Percentiles rank a stretch among this genome's conserved stretches.
These are phyloP conservation scores for Trebouxiophyceae sp. DNA, from an alignment of 163 green algal species.

Conservation along the genomic window DNA sequence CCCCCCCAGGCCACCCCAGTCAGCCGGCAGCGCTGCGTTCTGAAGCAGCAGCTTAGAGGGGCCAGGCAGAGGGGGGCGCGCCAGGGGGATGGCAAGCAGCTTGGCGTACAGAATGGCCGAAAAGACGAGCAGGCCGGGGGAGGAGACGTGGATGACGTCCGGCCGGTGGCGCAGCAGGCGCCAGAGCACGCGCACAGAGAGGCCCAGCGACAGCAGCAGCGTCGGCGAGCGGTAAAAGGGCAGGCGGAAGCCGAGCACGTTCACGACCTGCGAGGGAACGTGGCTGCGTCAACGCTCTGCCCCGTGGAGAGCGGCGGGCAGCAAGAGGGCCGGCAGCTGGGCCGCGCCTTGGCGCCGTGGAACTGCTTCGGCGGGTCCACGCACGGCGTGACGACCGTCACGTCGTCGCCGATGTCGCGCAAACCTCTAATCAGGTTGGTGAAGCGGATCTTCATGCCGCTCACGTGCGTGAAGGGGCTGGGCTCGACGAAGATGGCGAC, in stretches of 20 bases:
- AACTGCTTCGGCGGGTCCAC: constrained; percentile 20
- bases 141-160: constrained; percentile 90
- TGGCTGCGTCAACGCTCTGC: too few species aligned
- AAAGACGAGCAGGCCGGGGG: constrained; percentile 76
- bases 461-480: constrained; percentile 48
- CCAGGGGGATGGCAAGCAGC: constrained; percentile 78
- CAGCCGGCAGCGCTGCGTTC: too few species aligned
- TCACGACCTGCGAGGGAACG: constrained; percentile 46
- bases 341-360: constrained; percentile 21
- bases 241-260: constrained; percentile 59
- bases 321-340: too few species aligned
- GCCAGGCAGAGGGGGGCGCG: neutral
- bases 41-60: too few species aligned
- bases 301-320: too few species aligned
- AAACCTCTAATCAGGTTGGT: constrained; percentile 52
- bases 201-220: constrained; percentile 66
- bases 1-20: too few species aligned
- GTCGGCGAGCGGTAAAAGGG: constrained; percentile 67
- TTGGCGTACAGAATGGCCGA: constrained; percentile 81
- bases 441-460: constrained; percentile 64
- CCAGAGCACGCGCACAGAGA: constrained; percentile 51
- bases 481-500: constrained; percentile 26
- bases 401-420: constrained; percentile 44
- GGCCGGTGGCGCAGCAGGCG: constrained; percentile 43
- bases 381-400: constrained; percentile 48